Percentiles rank a stretch among this genome's conserved stretches.
Conservation (phyloP, 805 yeast genomes). For the Spathaspora gorwiae region DNA sequence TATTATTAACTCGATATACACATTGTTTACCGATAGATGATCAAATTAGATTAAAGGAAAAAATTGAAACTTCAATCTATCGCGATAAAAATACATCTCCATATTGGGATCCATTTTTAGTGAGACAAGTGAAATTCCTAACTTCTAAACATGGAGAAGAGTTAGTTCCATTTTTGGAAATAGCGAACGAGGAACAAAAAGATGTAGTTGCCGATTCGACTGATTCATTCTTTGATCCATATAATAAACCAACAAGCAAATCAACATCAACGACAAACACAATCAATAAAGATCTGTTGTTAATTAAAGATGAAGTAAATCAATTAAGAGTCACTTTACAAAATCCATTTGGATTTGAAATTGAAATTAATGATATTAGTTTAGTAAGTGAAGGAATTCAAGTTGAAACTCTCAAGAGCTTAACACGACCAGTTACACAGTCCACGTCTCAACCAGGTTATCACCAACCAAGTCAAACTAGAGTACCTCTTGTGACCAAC, state of each 20-base stretch:
- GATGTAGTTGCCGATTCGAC: conserved; percentile 7
- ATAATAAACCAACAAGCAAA: conserved; percentile 11
- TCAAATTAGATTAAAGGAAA: conserved; percentile 43
- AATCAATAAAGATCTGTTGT: conserved; percentile 46
- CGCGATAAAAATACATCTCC: conserved; percentile 23
- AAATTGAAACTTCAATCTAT: conserved; percentile 20
- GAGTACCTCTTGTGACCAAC: too few relatives aligned
- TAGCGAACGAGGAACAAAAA: conserved; percentile 12
- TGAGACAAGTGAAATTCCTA: conserved; percentile 46
- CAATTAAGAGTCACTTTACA: conserved; percentile 57
- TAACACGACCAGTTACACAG: conserved; percentile 5
- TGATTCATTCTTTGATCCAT: conserved; percentile 50
- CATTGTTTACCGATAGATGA: conserved; percentile 54
- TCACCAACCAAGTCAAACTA: too few relatives aligned
- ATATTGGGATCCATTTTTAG: conserved; percentile 73
- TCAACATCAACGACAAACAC: neutral
- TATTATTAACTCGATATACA: conserved; percentile 53
- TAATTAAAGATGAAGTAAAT: conserved; percentile 47
- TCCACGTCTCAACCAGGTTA: neutral
- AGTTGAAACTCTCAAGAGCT: conserved; percentile 23
- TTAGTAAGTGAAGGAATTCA: conserved; percentile 30
- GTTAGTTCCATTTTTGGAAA: conserved; percentile 32
- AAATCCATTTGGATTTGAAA: conserved; percentile 76
- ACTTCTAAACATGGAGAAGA: conserved; percentile 25
- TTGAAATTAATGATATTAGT: conserved; percentile 50